Percentiles rank a stretch among this genome's conserved stretches.
Conservation (phyloP, 2,329 filamentous ascomycete species). For the Parafenestella ontariensis region DNA sequence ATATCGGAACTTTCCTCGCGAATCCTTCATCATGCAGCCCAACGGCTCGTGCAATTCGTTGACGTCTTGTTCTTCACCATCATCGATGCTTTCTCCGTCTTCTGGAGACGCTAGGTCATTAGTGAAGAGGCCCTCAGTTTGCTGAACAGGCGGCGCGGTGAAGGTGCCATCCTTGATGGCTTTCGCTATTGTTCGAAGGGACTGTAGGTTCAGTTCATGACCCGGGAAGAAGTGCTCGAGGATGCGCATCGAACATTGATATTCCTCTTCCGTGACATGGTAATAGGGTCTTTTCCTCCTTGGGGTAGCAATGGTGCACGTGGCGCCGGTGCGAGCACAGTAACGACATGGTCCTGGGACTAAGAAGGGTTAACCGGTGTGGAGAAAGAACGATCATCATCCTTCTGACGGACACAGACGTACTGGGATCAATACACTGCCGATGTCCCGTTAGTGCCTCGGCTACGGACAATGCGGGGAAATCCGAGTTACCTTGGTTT, state of each 20-base stretch:
- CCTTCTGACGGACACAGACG: conserved; percentile 2
- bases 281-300: conserved; percentile 48
- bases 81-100: conserved; percentile 31
- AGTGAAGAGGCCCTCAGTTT: conserved; percentile 32
- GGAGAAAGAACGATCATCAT: neutral
- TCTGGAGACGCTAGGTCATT: conserved; percentile 29
- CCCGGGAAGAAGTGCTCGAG: conserved; percentile 48
- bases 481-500: conserved; percentile 43
- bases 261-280: conserved; percentile 50
- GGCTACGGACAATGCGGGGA: conserved; percentile 16
- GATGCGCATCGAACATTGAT: conserved; percentile 48
- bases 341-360: conserved; percentile 50
- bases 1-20: conserved; percentile 42
- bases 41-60: conserved; percentile 46
- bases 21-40: conserved; percentile 49
- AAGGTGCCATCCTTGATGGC: conserved; percentile 42
- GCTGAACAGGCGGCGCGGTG: conserved; percentile 26
- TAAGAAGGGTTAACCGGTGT: conserved; percentile 30
- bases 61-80: conserved; percentile 40
- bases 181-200: conserved; percentile 42
- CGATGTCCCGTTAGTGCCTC: conserved; percentile 32
- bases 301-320: conserved; percentile 46
- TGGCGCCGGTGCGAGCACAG: conserved; percentile 46
- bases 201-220: conserved; percentile 44
- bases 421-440: conserved; percentile 50